phyloP scores from a whole-genome alignment of 2,329 filamentous ascomycete species.

The Aureobasidium sp. region DNA sequence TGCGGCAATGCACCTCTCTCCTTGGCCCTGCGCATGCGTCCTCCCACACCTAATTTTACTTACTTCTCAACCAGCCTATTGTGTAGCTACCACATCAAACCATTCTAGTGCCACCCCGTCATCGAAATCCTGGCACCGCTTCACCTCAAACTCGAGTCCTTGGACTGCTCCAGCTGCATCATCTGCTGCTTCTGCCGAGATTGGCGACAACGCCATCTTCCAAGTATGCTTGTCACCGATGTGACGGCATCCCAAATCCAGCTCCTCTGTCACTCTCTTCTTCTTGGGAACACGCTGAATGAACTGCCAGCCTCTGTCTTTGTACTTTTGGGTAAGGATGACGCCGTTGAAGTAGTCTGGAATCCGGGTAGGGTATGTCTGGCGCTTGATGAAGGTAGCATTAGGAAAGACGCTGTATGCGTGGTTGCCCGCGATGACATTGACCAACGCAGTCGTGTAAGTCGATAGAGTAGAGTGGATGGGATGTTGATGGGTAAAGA shows the following conservation, averaged over 20 bases:
- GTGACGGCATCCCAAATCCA: background rate
- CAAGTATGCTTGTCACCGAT: constrained; percentile 10
- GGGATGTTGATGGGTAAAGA: background rate
- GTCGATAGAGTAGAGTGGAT: constrained; percentile 2
- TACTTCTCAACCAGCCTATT: background rate
- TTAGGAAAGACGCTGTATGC: constrained; percentile 9
- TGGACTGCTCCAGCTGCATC: background rate
- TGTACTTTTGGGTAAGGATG: background rate
- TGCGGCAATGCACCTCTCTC: background rate
- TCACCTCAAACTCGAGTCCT: background rate
- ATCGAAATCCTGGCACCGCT: background rate
- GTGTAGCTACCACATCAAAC: background rate
- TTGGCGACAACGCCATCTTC: constrained; percentile 3
- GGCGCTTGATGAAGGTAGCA: background rate
- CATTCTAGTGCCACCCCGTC: background rate
- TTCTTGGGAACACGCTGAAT: background rate
- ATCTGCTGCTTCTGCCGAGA: background rate
- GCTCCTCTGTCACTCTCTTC: background rate
- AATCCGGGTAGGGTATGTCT: constrained; percentile 1
- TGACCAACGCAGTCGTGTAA: constrained; percentile 13
- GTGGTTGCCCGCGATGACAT: constrained; percentile 2
- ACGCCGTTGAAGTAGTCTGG: constrained; percentile 14
- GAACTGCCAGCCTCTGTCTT: constrained; percentile 5
- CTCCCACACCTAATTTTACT: background rate
- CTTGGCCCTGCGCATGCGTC: constrained; percentile 1